Evolutionary conservation across 202 grass and related monocot genomes (phyloP).

Genomic region (Sporobolus alterniflorus): DNA sequence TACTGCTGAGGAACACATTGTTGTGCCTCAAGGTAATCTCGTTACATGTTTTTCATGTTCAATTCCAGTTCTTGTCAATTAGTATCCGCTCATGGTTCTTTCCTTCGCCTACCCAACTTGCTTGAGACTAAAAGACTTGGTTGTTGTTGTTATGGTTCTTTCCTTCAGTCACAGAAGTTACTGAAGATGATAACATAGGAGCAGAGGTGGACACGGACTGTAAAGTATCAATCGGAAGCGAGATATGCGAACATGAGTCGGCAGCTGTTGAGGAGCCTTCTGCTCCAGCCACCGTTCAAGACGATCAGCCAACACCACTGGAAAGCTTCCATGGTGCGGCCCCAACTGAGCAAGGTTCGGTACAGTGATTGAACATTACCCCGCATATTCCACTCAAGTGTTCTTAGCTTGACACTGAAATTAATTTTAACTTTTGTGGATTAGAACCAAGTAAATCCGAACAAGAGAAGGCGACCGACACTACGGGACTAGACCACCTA

Average conservation of each 20-base stretch:
- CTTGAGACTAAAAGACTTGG: too few relatives aligned
- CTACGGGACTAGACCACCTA: conserved; percentile 8
- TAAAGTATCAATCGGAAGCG: conserved; percentile 80
- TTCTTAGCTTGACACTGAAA: neutral
- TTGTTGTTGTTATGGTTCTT: conserved; percentile 14
- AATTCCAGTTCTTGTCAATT: neutral
- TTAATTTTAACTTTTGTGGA: conserved; percentile 18
- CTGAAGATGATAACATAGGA: conserved; percentile 57
- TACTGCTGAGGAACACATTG: neutral
- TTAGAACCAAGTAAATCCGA: conserved; percentile 34
- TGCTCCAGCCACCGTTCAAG: conserved; percentile 16
- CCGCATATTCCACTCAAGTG: neutral
- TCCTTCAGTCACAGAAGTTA: conserved; percentile 27
- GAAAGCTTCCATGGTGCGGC: conserved; percentile 4
- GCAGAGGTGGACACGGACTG: conserved; percentile 62
- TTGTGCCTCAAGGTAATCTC: conserved; percentile 40
- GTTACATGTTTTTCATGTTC: neutral
- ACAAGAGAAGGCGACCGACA: neutral
- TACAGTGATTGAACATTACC: conserved; percentile 4
- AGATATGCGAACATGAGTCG: conserved; percentile 72
- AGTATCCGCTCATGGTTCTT: conserved; percentile 4
- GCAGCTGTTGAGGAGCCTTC: neutral
- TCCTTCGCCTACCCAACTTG: too few relatives aligned
- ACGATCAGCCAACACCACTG: conserved; percentile 26
- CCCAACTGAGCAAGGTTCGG: conserved; percentile 36